A percentile compares a stretch with the other conserved stretches of the same genome.
Conservation (phyloP, 352 stramenopile genomes). For the Pythium utonaiense region DNA sequence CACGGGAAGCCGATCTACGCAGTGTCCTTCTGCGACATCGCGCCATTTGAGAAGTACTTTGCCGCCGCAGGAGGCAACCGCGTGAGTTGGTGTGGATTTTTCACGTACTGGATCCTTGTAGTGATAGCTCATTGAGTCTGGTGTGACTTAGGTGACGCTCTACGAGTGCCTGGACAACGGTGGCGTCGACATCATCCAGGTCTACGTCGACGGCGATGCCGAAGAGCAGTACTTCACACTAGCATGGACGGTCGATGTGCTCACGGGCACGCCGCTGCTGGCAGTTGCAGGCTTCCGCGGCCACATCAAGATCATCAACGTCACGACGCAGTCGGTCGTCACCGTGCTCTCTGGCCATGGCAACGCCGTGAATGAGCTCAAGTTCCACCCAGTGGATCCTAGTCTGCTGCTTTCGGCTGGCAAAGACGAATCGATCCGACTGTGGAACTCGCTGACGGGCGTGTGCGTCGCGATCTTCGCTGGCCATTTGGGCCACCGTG, state of each 20-base stretch:
- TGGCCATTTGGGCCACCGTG: slow-evolving; percentile 87
- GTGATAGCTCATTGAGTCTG: neutral
- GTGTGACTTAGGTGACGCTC: slow-evolving; percentile 49
- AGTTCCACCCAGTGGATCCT: slow-evolving; percentile 87
- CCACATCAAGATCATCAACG: slow-evolving; percentile 85
- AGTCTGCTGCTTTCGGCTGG: slow-evolving; percentile 87
- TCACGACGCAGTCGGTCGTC: slow-evolving; percentile 69
- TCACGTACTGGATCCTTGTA: neutral
- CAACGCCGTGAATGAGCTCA: slow-evolving; percentile 91
- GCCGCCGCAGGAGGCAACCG: slow-evolving; percentile 66
- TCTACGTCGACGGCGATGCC: slow-evolving; percentile 73
- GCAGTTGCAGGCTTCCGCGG: slow-evolving; percentile 64
- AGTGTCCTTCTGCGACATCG: slow-evolving; percentile 67
- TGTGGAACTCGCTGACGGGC: slow-evolving; percentile 91
- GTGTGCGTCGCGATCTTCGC: slow-evolving; percentile 91
- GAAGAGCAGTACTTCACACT: slow-evolving; percentile 80
- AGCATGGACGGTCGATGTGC: slow-evolving; percentile 72
- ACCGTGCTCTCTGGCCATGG: slow-evolving; percentile 87
- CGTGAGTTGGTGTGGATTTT: slow-evolving; percentile 27
- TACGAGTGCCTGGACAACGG: slow-evolving; percentile 78
- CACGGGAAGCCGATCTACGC: slow-evolving; percentile 77
- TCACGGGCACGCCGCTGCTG: slow-evolving; percentile 66
- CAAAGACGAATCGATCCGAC: slow-evolving; percentile 90
- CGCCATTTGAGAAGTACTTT: slow-evolving; percentile 70
- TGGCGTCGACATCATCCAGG: slow-evolving; percentile 70